Evolutionary conservation across 495 filamentous ascomycete species (phyloP).

Genomic region (Hyaloscypha bicolor): DNA sequence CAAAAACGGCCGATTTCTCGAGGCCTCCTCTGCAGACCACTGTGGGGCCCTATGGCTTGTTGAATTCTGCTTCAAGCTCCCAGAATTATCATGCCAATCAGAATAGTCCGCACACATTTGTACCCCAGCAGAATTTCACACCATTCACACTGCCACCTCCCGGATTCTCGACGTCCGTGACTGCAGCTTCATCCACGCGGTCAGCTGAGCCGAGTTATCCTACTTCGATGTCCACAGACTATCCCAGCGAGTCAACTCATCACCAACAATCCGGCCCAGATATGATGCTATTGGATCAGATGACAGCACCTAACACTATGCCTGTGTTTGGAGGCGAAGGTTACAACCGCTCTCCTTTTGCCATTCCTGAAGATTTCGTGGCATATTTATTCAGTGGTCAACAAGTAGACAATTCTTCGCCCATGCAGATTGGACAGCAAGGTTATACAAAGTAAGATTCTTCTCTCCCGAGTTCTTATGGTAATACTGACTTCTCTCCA

Average conservation of each 20-base stretch:
- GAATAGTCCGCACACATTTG: constrained; percentile 45
- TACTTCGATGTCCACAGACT: constrained; percentile 31
- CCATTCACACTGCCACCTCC: constrained; percentile 60
- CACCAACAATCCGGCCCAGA: constrained; percentile 49
- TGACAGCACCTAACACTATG: constrained; percentile 68
- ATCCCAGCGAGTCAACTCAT: constrained; percentile 32
- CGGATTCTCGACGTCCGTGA: constrained; percentile 32
- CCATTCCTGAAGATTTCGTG: constrained; percentile 90
- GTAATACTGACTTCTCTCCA: constrained; percentile 28
- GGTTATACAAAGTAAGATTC: constrained; percentile 49
- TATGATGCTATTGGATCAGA: constrained; percentile 65
- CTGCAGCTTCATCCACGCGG: constrained; percentile 22
- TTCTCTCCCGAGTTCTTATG: not conserved
- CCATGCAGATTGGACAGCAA: constrained; percentile 42
- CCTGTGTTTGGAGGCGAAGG: constrained; percentile 84
- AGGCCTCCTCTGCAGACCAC: constrained; percentile 50
- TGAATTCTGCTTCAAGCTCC: constrained; percentile 51
- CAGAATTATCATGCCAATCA: constrained; percentile 44
- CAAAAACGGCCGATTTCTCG: constrained; percentile 30
- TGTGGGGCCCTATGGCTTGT: constrained; percentile 47
- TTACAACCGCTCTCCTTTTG: constrained; percentile 81
- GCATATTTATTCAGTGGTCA: constrained; percentile 85
- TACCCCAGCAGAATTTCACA: constrained; percentile 53
- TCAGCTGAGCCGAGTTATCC: constrained; percentile 28
- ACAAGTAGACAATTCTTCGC: constrained; percentile 35